Evolutionary conservation across 2,329 filamentous ascomycete species (phyloP).

Genomic region (Diaporthe ilicicola): DNA sequence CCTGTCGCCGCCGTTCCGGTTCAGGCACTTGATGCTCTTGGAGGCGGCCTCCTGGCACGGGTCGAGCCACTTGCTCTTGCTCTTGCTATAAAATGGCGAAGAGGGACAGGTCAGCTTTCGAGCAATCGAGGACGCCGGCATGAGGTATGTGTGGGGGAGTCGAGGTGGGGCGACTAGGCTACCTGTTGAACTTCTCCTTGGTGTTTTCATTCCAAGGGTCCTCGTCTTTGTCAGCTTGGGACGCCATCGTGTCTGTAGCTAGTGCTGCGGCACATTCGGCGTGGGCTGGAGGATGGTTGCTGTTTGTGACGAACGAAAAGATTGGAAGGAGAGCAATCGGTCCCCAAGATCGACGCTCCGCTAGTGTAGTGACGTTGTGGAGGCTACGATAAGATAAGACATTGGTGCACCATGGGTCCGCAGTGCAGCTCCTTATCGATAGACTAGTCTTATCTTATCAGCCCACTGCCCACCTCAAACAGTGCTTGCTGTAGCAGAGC

Average conservation of each 20-base stretch:
- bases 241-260: constrained; percentile 27
- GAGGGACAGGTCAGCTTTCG: background rate
- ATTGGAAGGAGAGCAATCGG: too few species aligned
- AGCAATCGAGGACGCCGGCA: background rate
- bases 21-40: constrained; percentile 85
- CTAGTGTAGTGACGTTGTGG: constrained; percentile 23
- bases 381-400: constrained; percentile 21
- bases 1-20: constrained; percentile 86
- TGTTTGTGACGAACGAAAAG: too few species aligned
- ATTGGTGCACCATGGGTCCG: too few species aligned
- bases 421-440: too few species aligned
- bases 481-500: too few species aligned
- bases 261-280: constrained; percentile 26
- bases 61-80: constrained; percentile 88
- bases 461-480: too few species aligned
- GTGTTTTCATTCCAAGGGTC: constrained; percentile 66
- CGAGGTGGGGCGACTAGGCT: constrained; percentile 42
- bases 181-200: constrained; percentile 72
- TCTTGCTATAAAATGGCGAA: constrained; percentile 68
- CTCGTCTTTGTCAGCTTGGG: constrained; percentile 32
- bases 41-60: constrained; percentile 93
- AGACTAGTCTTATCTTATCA: too few species aligned
- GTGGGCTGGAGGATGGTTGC: background rate
- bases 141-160: background rate
- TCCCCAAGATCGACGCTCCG: background rate